Percentiles rank a stretch among this genome's conserved stretches.
Conservation (phyloP, 306 rosid species). For the Prunus fruticosa region DNA sequence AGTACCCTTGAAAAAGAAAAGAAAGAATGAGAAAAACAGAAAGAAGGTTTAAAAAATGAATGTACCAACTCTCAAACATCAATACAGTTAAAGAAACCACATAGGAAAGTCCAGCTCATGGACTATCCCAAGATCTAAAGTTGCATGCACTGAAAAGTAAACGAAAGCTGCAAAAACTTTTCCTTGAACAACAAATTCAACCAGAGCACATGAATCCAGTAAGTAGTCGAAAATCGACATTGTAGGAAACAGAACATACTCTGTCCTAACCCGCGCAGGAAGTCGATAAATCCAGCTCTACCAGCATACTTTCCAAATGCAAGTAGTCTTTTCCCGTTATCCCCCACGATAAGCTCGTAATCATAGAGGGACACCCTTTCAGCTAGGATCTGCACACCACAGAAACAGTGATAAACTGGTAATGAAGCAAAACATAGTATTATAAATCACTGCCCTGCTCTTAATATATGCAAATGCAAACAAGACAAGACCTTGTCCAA, state of each 20-base stretch:
- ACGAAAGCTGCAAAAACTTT: not conserved
- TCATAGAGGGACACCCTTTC: slow-evolving; percentile 78
- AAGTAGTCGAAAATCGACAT: not conserved
- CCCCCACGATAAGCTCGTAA: slow-evolving; percentile 88
- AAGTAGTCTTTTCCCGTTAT: slow-evolving; percentile 67
- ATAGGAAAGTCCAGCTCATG: not conserved
- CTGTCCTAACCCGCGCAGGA: slow-evolving; percentile 74
- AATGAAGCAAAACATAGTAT: slow-evolving; percentile 4
- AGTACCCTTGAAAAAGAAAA: slow-evolving; percentile 50
- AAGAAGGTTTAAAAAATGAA: no score
- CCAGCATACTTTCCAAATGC: slow-evolving; percentile 96
- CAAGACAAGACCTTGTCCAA: slow-evolving; percentile 58
- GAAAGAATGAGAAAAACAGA: not conserved
- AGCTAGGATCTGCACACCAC: slow-evolving; percentile 51
- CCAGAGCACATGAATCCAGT: not conserved
- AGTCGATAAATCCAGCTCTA: slow-evolving; percentile 87
- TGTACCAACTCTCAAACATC: not conserved
- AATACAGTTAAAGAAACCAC: not conserved
- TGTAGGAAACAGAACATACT: slow-evolving; percentile 44
- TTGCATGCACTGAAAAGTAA: not conserved
- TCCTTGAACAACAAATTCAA: slow-evolving; percentile 1
- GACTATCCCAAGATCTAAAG: not conserved
- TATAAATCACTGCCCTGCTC: not conserved
- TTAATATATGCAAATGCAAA: slow-evolving; percentile 8
- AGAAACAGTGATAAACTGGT: slow-evolving; percentile 2